phyloP scores from a whole-genome alignment of 2,329 filamentous ascomycete genomes.

The Penicillium hesseltinei region DNA sequence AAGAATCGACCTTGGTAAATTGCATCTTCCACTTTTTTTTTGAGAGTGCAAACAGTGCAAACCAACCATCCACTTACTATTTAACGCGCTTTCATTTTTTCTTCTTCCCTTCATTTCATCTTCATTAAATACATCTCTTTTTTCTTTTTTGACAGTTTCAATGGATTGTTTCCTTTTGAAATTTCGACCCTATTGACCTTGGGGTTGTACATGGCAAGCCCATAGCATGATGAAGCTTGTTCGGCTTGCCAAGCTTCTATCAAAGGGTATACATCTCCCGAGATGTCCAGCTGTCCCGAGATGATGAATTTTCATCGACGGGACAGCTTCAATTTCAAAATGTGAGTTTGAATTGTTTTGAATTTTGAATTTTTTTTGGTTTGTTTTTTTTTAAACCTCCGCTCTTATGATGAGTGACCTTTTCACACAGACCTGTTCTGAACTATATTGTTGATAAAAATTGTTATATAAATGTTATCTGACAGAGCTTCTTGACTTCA shows the following conservation, averaged over 20 bases:
- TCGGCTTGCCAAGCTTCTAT: conserved; percentile 73
- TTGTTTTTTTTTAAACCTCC: background rate
- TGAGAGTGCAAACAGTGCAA: conserved; percentile 22
- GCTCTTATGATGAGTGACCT: conserved; percentile 12
- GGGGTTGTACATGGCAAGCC: background rate
- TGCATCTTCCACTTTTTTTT: conserved; percentile 18
- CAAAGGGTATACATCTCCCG: background rate
- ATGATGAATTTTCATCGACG: background rate
- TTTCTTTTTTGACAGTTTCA: background rate
- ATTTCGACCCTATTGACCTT: background rate
- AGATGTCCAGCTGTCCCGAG: background rate
- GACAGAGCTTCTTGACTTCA: conserved; percentile 34
- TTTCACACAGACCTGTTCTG: conserved; percentile 50
- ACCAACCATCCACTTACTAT: conserved; percentile 11
- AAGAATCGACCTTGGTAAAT: background rate
- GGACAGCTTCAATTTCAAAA: background rate
- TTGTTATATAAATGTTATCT: conserved; percentile 44
- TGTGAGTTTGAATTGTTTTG: conserved; percentile 8
- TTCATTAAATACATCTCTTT: background rate
- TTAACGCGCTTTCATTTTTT: conserved; percentile 10
- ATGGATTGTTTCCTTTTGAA: background rate
- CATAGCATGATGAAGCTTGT: conserved; percentile 59
- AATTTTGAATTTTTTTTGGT: background rate
- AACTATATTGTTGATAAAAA: conserved; percentile 56
- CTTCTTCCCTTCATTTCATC: conserved; percentile 1